A percentile compares a stretch with the other conserved stretches of the same genome.
Evolutionary conservation across 2,329 filamentous ascomycete genomes (phyloP).

Genomic region (Monosporascus ibericus): DNA sequence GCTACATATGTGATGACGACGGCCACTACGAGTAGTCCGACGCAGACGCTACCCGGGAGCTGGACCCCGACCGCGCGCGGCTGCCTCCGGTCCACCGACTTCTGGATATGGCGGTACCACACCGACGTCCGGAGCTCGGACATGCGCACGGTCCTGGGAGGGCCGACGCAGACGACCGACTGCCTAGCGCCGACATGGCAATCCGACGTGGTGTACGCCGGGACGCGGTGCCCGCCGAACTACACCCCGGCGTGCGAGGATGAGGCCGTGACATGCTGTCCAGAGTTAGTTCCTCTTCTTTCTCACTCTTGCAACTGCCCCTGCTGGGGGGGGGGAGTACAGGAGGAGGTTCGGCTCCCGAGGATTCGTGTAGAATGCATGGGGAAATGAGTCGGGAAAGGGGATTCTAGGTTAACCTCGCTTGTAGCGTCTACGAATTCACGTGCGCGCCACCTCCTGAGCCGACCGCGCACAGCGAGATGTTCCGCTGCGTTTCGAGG

Average conservation of each 20-base stretch:
- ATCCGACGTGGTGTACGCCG: constrained; percentile 11
- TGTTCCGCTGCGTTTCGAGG: constrained; percentile 12
- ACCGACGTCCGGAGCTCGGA: neutral
- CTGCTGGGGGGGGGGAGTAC: neutral
- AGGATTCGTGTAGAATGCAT: too few relatives aligned
- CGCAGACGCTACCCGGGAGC: constrained; percentile 8
- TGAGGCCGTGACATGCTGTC: constrained; percentile 18
- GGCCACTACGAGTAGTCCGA: constrained; percentile 5
- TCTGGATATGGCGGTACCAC: constrained; percentile 18
- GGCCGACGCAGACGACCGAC: constrained; percentile 16
- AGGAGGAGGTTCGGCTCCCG: neutral
- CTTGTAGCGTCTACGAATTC: constrained; percentile 5
- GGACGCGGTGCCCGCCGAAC: constrained; percentile 12
- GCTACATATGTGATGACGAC: neutral
- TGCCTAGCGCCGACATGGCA: constrained; percentile 16
- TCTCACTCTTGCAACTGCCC: neutral
- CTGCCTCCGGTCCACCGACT: constrained; percentile 13
- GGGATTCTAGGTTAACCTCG: too few relatives aligned
- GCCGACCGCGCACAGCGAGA: constrained; percentile 3
- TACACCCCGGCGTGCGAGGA: constrained; percentile 17
- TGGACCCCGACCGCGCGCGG: constrained; percentile 8
- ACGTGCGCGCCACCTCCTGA: constrained; percentile 2
- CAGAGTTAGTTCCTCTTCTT: constrained; percentile 9
- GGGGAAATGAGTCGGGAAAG: too few relatives aligned
- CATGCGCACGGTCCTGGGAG: constrained; percentile 16